These are phyloP conservation scores for Clitocybe nebularis DNA, from an alignment of 1,284 basidiomycete genomes.

Conservation along the genomic window DNA sequence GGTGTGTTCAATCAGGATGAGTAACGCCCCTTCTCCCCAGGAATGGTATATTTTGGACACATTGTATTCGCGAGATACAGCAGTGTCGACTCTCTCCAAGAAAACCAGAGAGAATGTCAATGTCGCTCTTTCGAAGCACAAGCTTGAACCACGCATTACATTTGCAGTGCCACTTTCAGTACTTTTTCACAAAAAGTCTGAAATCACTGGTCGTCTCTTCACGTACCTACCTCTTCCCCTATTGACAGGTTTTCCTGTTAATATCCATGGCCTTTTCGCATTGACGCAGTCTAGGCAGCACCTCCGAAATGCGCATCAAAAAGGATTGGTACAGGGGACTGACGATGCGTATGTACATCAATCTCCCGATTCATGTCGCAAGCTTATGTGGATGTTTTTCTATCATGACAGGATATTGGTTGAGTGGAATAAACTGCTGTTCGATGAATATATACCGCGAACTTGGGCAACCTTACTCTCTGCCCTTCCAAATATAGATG, in stretches of 20 bases:
- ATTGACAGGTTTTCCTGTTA: slow-evolving; percentile 39
- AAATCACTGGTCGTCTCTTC: slow-evolving; percentile 35
- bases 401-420: slow-evolving; percentile 33
- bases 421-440: slow-evolving; percentile 36
- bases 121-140: slow-evolving; percentile 31
- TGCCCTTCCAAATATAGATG: background rate
- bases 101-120: slow-evolving; percentile 23
- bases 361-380: background rate
- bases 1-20: background rate
- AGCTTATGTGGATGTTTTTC: background rate
- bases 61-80: slow-evolving; percentile 20
- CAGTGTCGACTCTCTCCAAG: slow-evolving; percentile 19
- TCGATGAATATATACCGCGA: slow-evolving; percentile 31
- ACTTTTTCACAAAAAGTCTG: background rate
- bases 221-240: slow-evolving; percentile 47
- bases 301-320: slow-evolving; percentile 38
- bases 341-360: slow-evolving; percentile 39
- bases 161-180: slow-evolving; percentile 31
- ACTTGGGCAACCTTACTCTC: slow-evolving; percentile 25
- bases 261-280: slow-evolving; percentile 44
- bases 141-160: slow-evolving; percentile 34
- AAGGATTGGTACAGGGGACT: slow-evolving; percentile 31
- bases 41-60: slow-evolving; percentile 24
- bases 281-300: slow-evolving; percentile 43
- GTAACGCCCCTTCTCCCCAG: background rate